These are phyloP conservation scores for Trifolium fragiferum DNA, from an alignment of 306 rosid species.

Conservation along the genomic window DNA sequence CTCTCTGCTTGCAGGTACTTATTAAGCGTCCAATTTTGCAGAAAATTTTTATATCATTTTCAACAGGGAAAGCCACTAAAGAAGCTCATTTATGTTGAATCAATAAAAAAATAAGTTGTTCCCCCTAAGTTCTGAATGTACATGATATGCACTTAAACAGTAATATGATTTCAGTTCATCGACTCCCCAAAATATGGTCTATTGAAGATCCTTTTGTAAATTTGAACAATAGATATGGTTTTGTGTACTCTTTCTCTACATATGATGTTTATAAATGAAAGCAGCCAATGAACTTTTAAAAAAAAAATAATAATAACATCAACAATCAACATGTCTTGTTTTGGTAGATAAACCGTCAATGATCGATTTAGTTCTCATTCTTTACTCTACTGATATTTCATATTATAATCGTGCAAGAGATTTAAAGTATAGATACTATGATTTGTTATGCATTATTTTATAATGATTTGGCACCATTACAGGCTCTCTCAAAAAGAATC, in stretches of 20 bases:
- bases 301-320: no score
- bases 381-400: not conserved
- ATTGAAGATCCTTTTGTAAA: not conserved
- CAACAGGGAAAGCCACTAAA: not conserved
- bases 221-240: not conserved
- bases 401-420: constrained; percentile 1
- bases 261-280: no score
- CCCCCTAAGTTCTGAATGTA: not conserved
- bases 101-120: not conserved
- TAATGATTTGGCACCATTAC: constrained; percentile 7
- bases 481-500: constrained; percentile 69
- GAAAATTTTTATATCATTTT: constrained; percentile 3
- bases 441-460: constrained; percentile 3
- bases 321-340: no score
- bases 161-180: not conserved
- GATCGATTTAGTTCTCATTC: no score
- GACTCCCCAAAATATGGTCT: not conserved
- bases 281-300: no score
- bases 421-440: not conserved
- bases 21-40: constrained; percentile 10
- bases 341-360: no score
- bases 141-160: not conserved
- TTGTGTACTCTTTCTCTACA: no score
- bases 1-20: constrained; percentile 65
- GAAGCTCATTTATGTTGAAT: not conserved